Evolutionary conservation across 1,139 yeast genomes (phyloP).

Genomic region (Geotrichum candidum): DNA sequence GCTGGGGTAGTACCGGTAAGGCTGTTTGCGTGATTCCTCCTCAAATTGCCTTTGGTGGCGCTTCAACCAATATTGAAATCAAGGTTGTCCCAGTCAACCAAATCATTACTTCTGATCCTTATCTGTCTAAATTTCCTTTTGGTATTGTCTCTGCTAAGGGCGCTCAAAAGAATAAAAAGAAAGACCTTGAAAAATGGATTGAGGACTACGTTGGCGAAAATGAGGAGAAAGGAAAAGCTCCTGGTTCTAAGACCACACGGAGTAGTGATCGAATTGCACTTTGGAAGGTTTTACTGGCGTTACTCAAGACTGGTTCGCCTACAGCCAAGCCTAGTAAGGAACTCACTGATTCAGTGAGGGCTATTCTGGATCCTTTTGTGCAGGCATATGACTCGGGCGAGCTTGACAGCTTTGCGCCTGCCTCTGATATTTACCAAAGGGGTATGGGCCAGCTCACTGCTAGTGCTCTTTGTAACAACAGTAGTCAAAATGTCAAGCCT

Average conservation of each 20-base stretch:
- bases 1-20: slow-evolving; percentile 54
- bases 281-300: slow-evolving; percentile 31
- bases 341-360: slow-evolving; percentile 5
- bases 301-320: slow-evolving; percentile 27
- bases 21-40: slow-evolving; percentile 45
- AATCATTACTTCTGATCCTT: slow-evolving; percentile 30
- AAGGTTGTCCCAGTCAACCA: slow-evolving; percentile 28
- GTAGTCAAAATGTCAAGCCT: slow-evolving; percentile 24
- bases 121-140: slow-evolving; percentile 48
- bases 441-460: not conserved
- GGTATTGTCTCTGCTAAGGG: slow-evolving; percentile 43
- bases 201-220: slow-evolving; percentile 22
- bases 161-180: slow-evolving; percentile 48
- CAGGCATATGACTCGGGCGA: slow-evolving; percentile 18
- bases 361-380: slow-evolving; percentile 14
- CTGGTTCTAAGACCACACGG: slow-evolving; percentile 17
- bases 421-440: slow-evolving; percentile 15
- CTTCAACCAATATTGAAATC: slow-evolving; percentile 27
- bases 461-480: slow-evolving; percentile 23
- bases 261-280: slow-evolving; percentile 26
- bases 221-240: not conserved
- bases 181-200: slow-evolving; percentile 62
- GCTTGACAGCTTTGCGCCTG: slow-evolving; percentile 15
- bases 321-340: slow-evolving; percentile 15
- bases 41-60: slow-evolving; percentile 30